Base-by-base conservation (phyloP, 768 basidiomycete species). In the Leccinum aurantiacum region DNA sequence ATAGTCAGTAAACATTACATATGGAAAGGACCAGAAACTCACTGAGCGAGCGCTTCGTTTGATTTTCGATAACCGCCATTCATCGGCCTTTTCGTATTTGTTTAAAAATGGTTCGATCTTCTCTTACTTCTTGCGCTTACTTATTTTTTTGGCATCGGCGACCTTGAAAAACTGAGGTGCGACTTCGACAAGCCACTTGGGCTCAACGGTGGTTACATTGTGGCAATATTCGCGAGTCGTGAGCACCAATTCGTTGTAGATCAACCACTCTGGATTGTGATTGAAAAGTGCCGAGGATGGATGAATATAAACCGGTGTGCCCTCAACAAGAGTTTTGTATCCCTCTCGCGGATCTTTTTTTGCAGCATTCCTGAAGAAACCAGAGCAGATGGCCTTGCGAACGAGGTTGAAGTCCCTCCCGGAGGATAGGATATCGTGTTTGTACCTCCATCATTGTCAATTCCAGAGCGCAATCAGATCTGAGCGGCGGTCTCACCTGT, bases 81-180 rank as follows among this genome's bases (percentile, higher is more conserved):
- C 92, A 75, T 94, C 93, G 35, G 91, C 86, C 70, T 93, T 93
- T 79, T 95, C 93, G 75, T 91, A 94, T 78, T 96, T 94, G 81
- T 98, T 97, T 79, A 76, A 97, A 71, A 98, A 74, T 8, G 96
- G 96, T 71, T 96, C 93, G 64, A 97, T 97, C 84, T 95, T 97
- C 80, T 96, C 95, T 74, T 94, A 90, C 75, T 83, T 87, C 82
- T 97, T 98, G 65, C 94, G 84, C 75, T 95, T 96, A 71, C 92
- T 95, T 77, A 98, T 96, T 76, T 97, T 98, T 78, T 95, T 95
- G 56, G 86, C 91, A 74, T 98, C 97, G 3, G 96, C 95, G 48
- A 99, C 94, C 75, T 92, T 93, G 89, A 98, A 99, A 82, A 97
- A 98, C 61, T 95, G 94, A 1, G 97, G 96, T 7, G 96, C 97